Base-by-base conservation (phyloP, 192 early-diverging fungal species). In the Rhizophagus clarus region DNA sequence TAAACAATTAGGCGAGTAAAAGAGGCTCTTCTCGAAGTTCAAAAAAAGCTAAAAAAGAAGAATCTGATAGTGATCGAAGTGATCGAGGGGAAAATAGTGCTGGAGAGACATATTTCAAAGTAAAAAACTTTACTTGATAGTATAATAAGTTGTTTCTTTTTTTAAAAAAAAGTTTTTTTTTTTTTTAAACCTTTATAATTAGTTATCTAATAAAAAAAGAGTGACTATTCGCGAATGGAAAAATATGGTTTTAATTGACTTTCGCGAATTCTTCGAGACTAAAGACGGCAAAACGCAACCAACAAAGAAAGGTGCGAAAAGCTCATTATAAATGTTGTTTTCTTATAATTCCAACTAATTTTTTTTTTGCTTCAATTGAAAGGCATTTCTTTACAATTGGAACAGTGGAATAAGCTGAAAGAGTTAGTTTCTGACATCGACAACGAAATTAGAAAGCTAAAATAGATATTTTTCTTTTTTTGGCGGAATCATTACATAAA, bases 321-420 rank as follows among this genome's bases (percentile, higher is more conserved):
- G 9, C 2, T 9, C n/a, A 47, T 51, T 8, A 47, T 47, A 29
- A 20, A 40, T 40, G 22, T 12, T 20, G 4, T 1, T 40, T 29
- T 20, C 2, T 28, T 28, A 24, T 20, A 28, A 60, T 56, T 51
- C 3, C 37, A 51, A 49, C 28, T 29, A 56, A 24, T 28, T 9
- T 60, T 6, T 34, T 67, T 47, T 15, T 15, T 45, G 26, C 0
- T 72, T 47, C 47, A 10, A 37, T 24, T 15, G 3, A 56, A 49
- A 74, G 72, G 72, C n/a, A 74, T 74, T 11, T 24, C 45, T 56
- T 74, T 74, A 29, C 72, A 74, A 74, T 1, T 51, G 22, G 72
- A 74, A 6, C 72, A 74, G 37, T 74, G 72, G 72, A 74, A 74
- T 32, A 74, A 74, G 22, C 72, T 74, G 24, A 74, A 74, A 22